Percentiles rank a stretch among this genome's conserved stretches.
phyloP scores from a whole-genome alignment of 179 eudicot species.

The Silene noctiflora region DNA sequence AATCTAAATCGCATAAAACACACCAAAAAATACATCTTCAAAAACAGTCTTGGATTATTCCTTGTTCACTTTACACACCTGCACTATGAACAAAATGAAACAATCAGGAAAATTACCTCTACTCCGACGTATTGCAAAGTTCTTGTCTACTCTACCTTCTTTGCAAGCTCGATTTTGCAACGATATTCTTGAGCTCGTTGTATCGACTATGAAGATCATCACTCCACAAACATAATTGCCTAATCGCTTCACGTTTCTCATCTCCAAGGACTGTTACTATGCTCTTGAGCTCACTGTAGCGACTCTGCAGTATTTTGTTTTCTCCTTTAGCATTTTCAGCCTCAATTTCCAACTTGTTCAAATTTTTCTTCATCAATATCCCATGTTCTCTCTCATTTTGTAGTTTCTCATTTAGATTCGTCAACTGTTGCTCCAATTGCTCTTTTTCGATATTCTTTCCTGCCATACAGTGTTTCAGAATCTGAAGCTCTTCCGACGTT shows the following conservation, averaged over 20 bases:
- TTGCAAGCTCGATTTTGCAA: constrained; percentile 30
- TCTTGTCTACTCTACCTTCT: constrained; percentile 16
- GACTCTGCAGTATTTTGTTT: constrained; percentile 23
- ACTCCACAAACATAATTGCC: constrained; percentile 71
- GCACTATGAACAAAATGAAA: constrained; percentile 9
- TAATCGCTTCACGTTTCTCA: constrained; percentile 87
- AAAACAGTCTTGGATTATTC: too few relatives aligned
- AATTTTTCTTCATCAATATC: constrained; percentile 30
- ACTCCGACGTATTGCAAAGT: neutral
- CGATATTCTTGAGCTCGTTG: constrained; percentile 45
- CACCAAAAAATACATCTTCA: too few relatives aligned
- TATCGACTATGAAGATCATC: constrained; percentile 57
- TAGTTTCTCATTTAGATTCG: constrained; percentile 34
- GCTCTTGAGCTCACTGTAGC: constrained; percentile 34
- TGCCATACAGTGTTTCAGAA: constrained; percentile 39
- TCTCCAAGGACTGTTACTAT: constrained; percentile 42
- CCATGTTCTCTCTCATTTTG: constrained; percentile 35
- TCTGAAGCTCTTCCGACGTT: constrained; percentile 57
- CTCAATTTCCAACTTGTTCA: constrained; percentile 38
- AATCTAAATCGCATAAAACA: too few relatives aligned
- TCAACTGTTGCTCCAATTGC: constrained; percentile 35
- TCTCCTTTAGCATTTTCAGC: constrained; percentile 35
- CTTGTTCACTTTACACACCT: constrained; percentile 20
- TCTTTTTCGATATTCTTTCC: constrained; percentile 42
- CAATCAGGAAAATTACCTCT: neutral